A percentile compares a stretch with the other conserved stretches of the same genome.
Conservation (phyloP, 345 rosid species). For the Salix udensis region DNA sequence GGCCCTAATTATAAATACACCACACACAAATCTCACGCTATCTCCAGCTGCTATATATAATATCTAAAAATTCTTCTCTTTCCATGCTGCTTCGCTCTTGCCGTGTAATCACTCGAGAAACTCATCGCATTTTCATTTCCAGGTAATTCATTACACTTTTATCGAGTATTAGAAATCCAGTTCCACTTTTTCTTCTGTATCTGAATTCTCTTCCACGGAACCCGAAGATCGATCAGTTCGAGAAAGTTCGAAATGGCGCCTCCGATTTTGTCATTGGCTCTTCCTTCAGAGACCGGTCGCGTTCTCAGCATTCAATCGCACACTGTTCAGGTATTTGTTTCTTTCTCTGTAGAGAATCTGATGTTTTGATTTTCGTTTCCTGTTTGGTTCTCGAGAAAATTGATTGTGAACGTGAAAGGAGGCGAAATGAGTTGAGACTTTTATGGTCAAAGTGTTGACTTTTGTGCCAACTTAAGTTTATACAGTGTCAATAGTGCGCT, state of each 20-base stretch:
- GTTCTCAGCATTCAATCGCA: slow-evolving; percentile 98
- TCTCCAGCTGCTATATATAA: too few species aligned
- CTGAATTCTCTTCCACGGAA: not conserved
- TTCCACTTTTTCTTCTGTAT: not conserved
- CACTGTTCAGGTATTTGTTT: slow-evolving; percentile 71
- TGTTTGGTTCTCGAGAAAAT: not conserved
- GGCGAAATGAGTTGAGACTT: not conserved
- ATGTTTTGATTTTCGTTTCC: not conserved
- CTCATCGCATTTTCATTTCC: too few species aligned
- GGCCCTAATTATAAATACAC: not conserved
- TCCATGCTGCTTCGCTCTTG: not conserved
- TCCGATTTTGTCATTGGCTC: slow-evolving; percentile 81
- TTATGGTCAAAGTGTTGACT: too few species aligned
- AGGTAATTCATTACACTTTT: too few species aligned
- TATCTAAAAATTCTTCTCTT: not conserved
- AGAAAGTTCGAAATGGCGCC: slow-evolving; percentile 54
- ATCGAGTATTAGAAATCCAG: too few species aligned
- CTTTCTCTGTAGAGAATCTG: not conserved
- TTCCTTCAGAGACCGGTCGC: slow-evolving; percentile 94
- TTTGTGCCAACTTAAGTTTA: not conserved
- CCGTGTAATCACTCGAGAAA: not conserved
- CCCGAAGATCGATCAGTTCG: slow-evolving; percentile 30
- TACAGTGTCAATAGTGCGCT: too few species aligned
- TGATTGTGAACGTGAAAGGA: not conserved
- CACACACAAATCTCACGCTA: too few species aligned